Evolutionary conservation across 2,329 filamentous ascomycete species (phyloP).

Genomic region (Knoxdaviesia proteae): DNA sequence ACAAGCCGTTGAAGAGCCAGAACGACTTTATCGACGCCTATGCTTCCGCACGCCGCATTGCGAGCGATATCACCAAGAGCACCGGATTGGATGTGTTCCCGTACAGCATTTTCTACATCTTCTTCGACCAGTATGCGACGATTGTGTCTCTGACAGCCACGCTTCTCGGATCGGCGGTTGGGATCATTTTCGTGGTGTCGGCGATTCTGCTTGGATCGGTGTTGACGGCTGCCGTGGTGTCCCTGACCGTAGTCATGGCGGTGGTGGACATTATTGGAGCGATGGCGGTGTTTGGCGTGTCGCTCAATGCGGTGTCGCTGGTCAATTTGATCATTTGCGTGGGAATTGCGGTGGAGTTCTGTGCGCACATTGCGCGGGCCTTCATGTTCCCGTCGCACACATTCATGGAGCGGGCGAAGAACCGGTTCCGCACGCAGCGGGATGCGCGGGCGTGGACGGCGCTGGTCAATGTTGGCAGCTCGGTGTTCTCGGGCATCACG

Average conservation of each 20-base stretch:
- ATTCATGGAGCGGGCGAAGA: constrained; percentile 63
- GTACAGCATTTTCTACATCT: constrained; percentile 95
- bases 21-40: constrained; percentile 87
- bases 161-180: constrained; percentile 64
- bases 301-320: constrained; percentile 81
- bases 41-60: constrained; percentile 70
- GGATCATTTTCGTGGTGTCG: constrained; percentile 66
- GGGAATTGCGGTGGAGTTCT: constrained; percentile 92
- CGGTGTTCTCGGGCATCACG: constrained; percentile 90
- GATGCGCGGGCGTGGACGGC: constrained; percentile 84
- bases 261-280: constrained; percentile 85
- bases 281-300: constrained; percentile 78
- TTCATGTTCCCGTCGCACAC: constrained; percentile 80
- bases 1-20: constrained; percentile 72
- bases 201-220: constrained; percentile 67
- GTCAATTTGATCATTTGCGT: constrained; percentile 96
- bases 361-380: constrained; percentile 84
- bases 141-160: constrained; percentile 65
- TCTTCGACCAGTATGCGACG: constrained; percentile 88
- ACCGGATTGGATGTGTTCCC: constrained; percentile 77
- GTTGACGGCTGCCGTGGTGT: constrained; percentile 62
- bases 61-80: constrained; percentile 47
- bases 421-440: constrained; percentile 49
- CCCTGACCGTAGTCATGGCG: constrained; percentile 77
- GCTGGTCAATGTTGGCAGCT: constrained; percentile 82